phyloP scores from a whole-genome alignment of 163 green algal genomes.

The Chlorella variabilis region DNA sequence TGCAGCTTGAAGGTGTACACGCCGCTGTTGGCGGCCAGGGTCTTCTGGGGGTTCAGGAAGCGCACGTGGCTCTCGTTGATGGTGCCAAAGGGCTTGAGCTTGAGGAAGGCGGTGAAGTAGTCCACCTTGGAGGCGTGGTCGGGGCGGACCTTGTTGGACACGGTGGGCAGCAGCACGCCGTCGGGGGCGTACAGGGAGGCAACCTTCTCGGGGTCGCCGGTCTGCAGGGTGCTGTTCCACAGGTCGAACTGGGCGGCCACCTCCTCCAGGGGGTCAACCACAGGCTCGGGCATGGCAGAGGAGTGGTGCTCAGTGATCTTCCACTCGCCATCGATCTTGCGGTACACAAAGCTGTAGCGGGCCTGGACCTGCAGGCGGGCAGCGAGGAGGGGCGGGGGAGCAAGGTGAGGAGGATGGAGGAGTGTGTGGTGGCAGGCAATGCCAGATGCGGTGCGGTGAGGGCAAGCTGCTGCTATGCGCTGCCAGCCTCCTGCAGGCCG shows the following conservation, averaged over 20 bases:
- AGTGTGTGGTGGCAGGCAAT: not conserved
- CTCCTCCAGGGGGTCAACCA: not conserved
- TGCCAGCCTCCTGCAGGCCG: too few relatives aligned
- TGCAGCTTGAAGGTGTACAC: not conserved
- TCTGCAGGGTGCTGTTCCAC: not conserved
- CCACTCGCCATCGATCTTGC: not conserved
- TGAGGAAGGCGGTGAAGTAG: conserved; percentile 14
- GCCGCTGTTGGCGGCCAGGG: conserved; percentile 8
- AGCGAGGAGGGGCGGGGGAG: not conserved
- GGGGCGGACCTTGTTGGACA: conserved; percentile 4
- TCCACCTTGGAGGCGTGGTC: not conserved
- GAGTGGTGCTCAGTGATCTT: conserved; percentile 11
- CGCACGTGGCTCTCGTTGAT: conserved; percentile 4
- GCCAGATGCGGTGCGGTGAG: too few relatives aligned
- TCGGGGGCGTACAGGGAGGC: not conserved
- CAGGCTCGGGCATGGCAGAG: conserved; percentile 5
- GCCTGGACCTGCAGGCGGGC: conserved; percentile 4
- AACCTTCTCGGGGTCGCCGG: conserved; percentile 8
- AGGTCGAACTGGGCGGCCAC: not conserved
- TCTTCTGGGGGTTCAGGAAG: not conserved
- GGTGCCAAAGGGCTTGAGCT: conserved; percentile 9
- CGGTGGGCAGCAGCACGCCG: conserved; percentile 15
- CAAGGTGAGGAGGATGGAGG: not conserved
- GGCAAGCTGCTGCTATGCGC: too few relatives aligned
- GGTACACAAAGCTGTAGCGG: conserved; percentile 11